These are phyloP conservation scores for Rhodotorula toruloides DNA, from an alignment of 768 basidiomycete genomes.

Conservation along the genomic window DNA sequence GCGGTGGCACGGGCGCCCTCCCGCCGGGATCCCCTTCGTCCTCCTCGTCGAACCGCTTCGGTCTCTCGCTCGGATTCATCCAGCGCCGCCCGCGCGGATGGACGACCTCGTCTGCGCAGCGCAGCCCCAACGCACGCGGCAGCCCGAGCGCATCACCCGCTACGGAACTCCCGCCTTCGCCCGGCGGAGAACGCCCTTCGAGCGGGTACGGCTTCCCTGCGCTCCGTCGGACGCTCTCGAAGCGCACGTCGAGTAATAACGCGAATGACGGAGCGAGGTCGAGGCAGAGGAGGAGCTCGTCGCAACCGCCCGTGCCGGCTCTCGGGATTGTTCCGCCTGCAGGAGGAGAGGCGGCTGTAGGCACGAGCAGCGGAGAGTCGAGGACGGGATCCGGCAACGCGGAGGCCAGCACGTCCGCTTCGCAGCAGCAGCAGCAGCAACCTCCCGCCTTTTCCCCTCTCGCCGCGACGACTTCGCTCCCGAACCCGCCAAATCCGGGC, in stretches of 20 bases:
- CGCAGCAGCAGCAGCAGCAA: not conserved
- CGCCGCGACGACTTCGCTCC: conserved; percentile 8
- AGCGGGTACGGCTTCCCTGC: conserved; percentile 37
- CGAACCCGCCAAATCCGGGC: not conserved
- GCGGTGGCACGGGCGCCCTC: not conserved
- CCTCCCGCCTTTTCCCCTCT: not conserved
- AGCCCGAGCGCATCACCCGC: conserved; percentile 6
- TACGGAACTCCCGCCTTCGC: conserved; percentile 26
- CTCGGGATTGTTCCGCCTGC: not conserved
- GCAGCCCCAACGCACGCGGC: conserved; percentile 10
- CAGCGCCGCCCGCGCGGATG: conserved; percentile 30
- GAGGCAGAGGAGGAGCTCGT: conserved; percentile 24
- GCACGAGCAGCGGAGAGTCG: not conserved
- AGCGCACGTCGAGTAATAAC: conserved; percentile 3
- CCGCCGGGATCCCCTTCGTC: conserved; percentile 15
- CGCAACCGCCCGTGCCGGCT: conserved; percentile 21
- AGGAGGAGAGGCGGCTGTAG: not conserved
- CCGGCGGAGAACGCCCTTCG: not conserved
- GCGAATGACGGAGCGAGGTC: not conserved
- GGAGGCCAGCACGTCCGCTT: not conserved
- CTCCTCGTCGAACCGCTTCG: conserved; percentile 28
- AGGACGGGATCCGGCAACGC: not conserved
- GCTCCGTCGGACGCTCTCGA: conserved; percentile 26
- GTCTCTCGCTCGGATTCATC: conserved; percentile 31
- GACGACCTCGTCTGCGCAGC: conserved; percentile 19